Conservation (phyloP, 2,329 filamentous ascomycete species). For the Ascochyta viciae-villosae region DNA sequence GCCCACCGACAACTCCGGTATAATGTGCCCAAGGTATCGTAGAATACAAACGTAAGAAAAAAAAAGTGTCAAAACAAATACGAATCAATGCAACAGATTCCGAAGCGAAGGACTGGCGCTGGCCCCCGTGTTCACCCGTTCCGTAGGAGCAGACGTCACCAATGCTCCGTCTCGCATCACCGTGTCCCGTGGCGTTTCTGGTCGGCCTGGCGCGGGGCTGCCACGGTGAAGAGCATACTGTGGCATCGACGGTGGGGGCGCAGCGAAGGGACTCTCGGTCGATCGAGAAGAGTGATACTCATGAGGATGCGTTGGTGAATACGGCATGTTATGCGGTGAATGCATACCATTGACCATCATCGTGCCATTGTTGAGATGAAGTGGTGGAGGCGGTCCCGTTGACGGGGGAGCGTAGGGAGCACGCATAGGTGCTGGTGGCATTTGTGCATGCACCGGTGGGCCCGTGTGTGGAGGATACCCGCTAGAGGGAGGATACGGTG, state of each 20-base stretch:
- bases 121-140: conserved; percentile 46
- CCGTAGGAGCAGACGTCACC: conserved; percentile 34
- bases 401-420: conserved; percentile 39
- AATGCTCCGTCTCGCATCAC: conserved; percentile 43
- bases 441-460: conserved; percentile 37
- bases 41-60: conserved; percentile 16
- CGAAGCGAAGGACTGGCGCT: conserved; percentile 58
- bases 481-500: conserved; percentile 44
- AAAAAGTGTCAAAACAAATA: conserved; percentile 18
- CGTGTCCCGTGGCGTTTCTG: conserved; percentile 45
- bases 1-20: conserved; percentile 29
- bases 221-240: conserved; percentile 43
- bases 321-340: conserved; percentile 46
- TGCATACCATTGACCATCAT: conserved; percentile 49
- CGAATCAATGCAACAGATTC: conserved; percentile 54
- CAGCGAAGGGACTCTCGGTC: conserved; percentile 46
- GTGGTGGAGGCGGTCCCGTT: conserved; percentile 36
- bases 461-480: conserved; percentile 45
- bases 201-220: conserved; percentile 42
- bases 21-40: conserved; percentile 26
- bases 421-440: conserved; percentile 37
- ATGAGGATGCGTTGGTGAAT: conserved; percentile 47
- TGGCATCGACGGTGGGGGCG: conserved; percentile 32
- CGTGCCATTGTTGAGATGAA: conserved; percentile 42
- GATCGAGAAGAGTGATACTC: conserved; percentile 44